phyloP scores from a whole-genome alignment of 73 alveolate species.

The Paramecium octaurelia region DNA sequence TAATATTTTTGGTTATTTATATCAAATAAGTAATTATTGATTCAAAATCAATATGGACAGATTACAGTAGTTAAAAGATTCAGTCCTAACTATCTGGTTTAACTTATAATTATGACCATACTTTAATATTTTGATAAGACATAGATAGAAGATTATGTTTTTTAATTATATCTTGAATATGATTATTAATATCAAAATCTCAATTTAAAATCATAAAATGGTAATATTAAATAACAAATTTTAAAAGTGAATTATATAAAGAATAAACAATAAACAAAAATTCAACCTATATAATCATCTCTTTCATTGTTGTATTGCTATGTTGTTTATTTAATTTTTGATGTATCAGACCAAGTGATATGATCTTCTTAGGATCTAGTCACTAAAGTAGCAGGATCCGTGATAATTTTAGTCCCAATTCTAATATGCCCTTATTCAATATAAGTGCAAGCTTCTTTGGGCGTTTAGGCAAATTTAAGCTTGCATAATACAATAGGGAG shows the following conservation, averaged over 20 bases:
- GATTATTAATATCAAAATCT: no score
- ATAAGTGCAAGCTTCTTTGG: constrained; percentile 84
- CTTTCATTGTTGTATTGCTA: constrained; percentile 86
- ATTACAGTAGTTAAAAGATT: no score
- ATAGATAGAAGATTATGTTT: no score
- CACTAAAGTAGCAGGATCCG: constrained; percentile 98
- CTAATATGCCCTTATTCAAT: constrained; percentile 88
- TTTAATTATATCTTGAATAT: no score
- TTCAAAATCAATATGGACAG: no score
- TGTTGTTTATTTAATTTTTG: constrained; percentile 90
- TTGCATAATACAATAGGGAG: constrained; percentile 95
- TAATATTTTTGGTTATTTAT: background rate
- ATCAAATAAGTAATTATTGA: background rate
- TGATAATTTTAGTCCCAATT: constrained; percentile 97
- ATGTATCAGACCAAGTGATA: constrained; percentile 88
- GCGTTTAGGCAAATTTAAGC: constrained; percentile 89
- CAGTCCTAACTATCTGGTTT: no score
- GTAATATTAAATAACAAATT: background rate
- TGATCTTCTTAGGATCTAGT: constrained; percentile 98
- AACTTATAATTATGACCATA: no score
- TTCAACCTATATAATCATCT: constrained; percentile 88
- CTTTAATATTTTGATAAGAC: no score
- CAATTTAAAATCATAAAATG: background rate
- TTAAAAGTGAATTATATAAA: background rate
- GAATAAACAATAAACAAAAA: background rate